Percentiles rank a stretch among this genome's conserved stretches.
Conservation (phyloP, 2,329 filamentous ascomycete genomes). For the Colletotrichum eleusines region DNA sequence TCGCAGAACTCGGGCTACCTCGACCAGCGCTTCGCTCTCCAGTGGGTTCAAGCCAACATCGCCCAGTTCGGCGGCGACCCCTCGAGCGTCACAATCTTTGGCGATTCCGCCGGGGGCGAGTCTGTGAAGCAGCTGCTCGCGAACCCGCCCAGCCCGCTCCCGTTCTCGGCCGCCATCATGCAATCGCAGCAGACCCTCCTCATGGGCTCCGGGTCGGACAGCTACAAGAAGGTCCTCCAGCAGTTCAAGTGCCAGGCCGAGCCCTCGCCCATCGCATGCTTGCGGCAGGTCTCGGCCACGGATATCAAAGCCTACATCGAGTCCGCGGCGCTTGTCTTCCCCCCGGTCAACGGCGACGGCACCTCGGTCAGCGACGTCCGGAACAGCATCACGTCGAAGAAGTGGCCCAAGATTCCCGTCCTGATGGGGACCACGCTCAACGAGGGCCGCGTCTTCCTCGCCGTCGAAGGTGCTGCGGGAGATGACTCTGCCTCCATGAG, state of each 20-base stretch:
- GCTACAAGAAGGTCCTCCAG: slow-evolving; percentile 31
- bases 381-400: slow-evolving; percentile 21
- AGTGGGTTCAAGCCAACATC: slow-evolving; percentile 73
- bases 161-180: slow-evolving; percentile 41
- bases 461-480: background rate
- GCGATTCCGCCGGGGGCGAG: slow-evolving; percentile 66
- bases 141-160: slow-evolving; percentile 46
- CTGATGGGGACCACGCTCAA: slow-evolving; percentile 33
- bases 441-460: slow-evolving; percentile 31
- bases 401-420: slow-evolving; percentile 35
- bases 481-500: slow-evolving; percentile 1
- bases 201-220: slow-evolving; percentile 24
- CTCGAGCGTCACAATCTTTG: slow-evolving; percentile 70
- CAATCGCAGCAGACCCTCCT: slow-evolving; percentile 36
- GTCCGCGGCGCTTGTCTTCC: slow-evolving; percentile 29
- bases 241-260: slow-evolving; percentile 21
- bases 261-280: slow-evolving; percentile 11
- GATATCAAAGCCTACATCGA: slow-evolving; percentile 35
- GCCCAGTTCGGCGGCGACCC: slow-evolving; percentile 73
- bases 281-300: slow-evolving; percentile 11
- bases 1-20: slow-evolving; percentile 63
- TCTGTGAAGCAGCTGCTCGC: slow-evolving; percentile 44
- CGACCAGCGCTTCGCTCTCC: slow-evolving; percentile 68
- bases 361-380: slow-evolving; percentile 29
- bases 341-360: slow-evolving; percentile 31